A percentile compares a stretch with the other conserved stretches of the same genome.
These are phyloP conservation scores for Trichosporon sp. DNA, from an alignment of 1,284 basidiomycete genomes.

Conservation along the genomic window DNA sequence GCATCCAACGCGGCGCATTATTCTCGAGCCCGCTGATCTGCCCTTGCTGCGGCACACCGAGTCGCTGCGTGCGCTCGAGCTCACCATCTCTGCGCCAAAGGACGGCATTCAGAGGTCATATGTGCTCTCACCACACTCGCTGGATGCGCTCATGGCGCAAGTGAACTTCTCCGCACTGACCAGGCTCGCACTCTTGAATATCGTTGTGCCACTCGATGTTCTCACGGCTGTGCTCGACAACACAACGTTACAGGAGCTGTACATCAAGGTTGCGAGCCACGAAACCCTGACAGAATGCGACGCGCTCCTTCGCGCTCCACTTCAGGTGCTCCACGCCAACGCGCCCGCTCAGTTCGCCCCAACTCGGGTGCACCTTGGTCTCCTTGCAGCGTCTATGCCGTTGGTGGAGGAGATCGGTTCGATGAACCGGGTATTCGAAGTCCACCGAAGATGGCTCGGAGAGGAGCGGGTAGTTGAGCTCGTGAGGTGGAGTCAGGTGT, in stretches of 20 bases:
- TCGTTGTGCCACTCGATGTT: slow-evolving; percentile 22
- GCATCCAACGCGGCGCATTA: slow-evolving; percentile 5
- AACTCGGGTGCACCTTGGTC: slow-evolving; percentile 23
- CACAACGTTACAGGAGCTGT: slow-evolving; percentile 32
- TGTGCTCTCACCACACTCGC: slow-evolving; percentile 14
- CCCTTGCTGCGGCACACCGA: slow-evolving; percentile 24
- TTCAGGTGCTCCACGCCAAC: slow-evolving; percentile 38
- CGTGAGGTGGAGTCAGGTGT: slow-evolving; percentile 29
- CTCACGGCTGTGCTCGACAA: slow-evolving; percentile 17
- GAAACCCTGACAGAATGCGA: slow-evolving; percentile 19
- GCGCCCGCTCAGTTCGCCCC: slow-evolving; percentile 30
- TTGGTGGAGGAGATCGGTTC: slow-evolving; percentile 37
- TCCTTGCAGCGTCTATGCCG: slow-evolving; percentile 24
- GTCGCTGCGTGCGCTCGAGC: slow-evolving; percentile 26
- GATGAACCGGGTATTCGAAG: slow-evolving; percentile 43
- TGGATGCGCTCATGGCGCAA: slow-evolving; percentile 17
- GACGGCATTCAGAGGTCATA: slow-evolving; percentile 6
- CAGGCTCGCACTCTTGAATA: slow-evolving; percentile 33
- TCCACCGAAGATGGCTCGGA: slow-evolving; percentile 28
- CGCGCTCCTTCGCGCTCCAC: background rate
- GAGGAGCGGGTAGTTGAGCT: slow-evolving; percentile 30
- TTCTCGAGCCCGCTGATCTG: slow-evolving; percentile 22
- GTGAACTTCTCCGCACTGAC: slow-evolving; percentile 20
- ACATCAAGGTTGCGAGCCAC: slow-evolving; percentile 22
- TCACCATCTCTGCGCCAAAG: slow-evolving; percentile 26